Evolutionary conservation across 1,284 basidiomycete species (phyloP).

Genomic region (Uromyces viciae-fabae): DNA sequence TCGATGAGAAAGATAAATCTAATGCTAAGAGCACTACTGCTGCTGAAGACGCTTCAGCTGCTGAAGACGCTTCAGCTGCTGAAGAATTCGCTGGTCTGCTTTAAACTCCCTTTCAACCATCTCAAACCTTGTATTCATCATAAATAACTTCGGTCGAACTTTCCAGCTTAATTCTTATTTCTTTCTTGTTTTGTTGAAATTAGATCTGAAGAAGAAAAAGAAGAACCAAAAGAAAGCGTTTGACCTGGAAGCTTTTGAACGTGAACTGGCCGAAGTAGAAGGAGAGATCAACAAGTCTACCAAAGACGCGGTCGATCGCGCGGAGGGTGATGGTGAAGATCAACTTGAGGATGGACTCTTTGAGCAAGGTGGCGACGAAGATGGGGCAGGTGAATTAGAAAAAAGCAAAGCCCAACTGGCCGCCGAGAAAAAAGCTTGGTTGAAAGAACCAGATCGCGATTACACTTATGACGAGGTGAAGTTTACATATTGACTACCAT

Average conservation of each 20-base stretch:
- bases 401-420: constrained; percentile 57
- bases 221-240: constrained; percentile 54
- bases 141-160: no score
- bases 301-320: constrained; percentile 66
- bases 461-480: constrained; percentile 86
- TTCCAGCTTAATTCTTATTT: neutral
- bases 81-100: constrained; percentile 40
- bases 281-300: constrained; percentile 14
- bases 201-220: constrained; percentile 51
- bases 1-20: constrained; percentile 6
- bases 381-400: constrained; percentile 52
- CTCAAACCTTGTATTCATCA: no score
- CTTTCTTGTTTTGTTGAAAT: neutral
- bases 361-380: constrained; percentile 57
- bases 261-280: constrained; percentile 51
- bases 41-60: constrained; percentile 15
- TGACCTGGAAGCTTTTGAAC: constrained; percentile 55
- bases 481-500: no score
- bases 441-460: constrained; percentile 78
- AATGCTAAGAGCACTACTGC: neutral
- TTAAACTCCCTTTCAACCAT: no score
- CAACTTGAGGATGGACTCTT: constrained; percentile 83
- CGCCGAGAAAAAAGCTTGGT: constrained; percentile 71
- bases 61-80: constrained; percentile 29
- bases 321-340: constrained; percentile 79